Percentiles rank a stretch among this genome's conserved stretches.
Conservation (phyloP, 345 rosid species). For the Theobroma cacao region DNA sequence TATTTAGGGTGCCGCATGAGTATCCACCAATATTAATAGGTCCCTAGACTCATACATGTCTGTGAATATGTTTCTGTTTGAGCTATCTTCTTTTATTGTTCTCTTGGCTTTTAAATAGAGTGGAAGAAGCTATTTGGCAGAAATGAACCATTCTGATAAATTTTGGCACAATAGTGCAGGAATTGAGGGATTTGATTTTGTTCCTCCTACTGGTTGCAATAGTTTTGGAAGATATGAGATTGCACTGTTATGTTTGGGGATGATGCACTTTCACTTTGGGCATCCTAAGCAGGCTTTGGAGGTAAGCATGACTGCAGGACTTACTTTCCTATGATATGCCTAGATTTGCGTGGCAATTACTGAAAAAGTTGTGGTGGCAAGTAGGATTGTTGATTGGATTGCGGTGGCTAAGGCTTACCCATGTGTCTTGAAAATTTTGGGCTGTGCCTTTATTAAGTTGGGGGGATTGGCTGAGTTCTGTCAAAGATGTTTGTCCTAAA, state of each 20-base stretch:
- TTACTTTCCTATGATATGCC: not conserved
- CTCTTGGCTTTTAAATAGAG: conserved; percentile 6
- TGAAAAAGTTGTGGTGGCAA: not conserved
- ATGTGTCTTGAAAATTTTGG: not conserved
- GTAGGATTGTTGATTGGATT: not conserved
- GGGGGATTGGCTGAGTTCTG: not conserved
- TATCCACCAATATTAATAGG: not conserved
- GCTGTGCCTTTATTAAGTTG: not conserved
- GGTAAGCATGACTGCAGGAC: conserved; percentile 44
- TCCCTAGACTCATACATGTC: not conserved
- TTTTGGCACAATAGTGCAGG: conserved; percentile 84
- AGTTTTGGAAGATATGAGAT: conserved; percentile 72
- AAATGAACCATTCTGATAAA: conserved; percentile 36
- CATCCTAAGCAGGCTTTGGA: conserved; percentile 93
- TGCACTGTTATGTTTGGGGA: conserved; percentile 82
- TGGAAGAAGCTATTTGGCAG: conserved; percentile 9
- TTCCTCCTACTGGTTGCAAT: conserved; percentile 53
- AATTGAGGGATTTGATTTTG: conserved; percentile 83
- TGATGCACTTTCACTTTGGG: conserved; percentile 96
- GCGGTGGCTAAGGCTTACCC: not conserved
- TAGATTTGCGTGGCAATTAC: not conserved
- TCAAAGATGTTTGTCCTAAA: not conserved
- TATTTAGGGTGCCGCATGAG: not conserved
- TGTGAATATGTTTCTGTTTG: not conserved
- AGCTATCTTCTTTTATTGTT: not conserved